Evolutionary conservation across 805 yeast genomes (phyloP), one percentile per base, ranked within the genome.

Genomic region (Candida succiphila): DNA sequence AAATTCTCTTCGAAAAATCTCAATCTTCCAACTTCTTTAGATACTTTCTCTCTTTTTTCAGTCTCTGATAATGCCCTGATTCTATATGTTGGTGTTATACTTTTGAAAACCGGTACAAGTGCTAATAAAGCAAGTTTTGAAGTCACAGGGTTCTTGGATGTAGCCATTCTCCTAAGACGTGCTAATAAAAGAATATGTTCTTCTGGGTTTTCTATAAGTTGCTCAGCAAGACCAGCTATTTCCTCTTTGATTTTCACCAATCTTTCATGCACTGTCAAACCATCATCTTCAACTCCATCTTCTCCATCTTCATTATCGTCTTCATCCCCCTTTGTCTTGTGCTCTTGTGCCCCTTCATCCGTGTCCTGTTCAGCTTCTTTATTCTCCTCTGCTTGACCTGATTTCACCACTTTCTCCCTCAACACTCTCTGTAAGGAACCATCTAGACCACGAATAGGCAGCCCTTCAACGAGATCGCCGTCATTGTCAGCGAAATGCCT

Each of bases 131-230:
- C 71, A 34, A 87, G 63, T 54, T 82, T 81, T 25, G 76, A 61
- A 2, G 83, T 76, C 47, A 69, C 79, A 35, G 72, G 63, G 43
- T 80, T 77, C 43, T 68, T 70, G 2, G 92, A 78, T 37, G 63
- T 68, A 0, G 84, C 66, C 86, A 82, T 80, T 44, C 69, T 74
- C 34, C 83, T 61, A 32, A 83, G 63, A 50, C 88, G 72, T 2
- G 81, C 67, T 10, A 88, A 61, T 20, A 75, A 63, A 12, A 70
- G 51, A 7, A 80, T 65, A 47, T 88, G 72, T 48, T 85, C 95
- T 54, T 92, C 97, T 6, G 97, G 96, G 37, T 85, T 84, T 51
- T 87, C 94, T 46, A 75, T 75, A 24, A 89, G 58, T 27, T 70
- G 69, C 26, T 84, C 82, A 1, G 94, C 96, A 31, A 79, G 55